Evolutionary conservation across 441 rosid genomes (phyloP).

Genomic region (Jatropha multifida): DNA sequence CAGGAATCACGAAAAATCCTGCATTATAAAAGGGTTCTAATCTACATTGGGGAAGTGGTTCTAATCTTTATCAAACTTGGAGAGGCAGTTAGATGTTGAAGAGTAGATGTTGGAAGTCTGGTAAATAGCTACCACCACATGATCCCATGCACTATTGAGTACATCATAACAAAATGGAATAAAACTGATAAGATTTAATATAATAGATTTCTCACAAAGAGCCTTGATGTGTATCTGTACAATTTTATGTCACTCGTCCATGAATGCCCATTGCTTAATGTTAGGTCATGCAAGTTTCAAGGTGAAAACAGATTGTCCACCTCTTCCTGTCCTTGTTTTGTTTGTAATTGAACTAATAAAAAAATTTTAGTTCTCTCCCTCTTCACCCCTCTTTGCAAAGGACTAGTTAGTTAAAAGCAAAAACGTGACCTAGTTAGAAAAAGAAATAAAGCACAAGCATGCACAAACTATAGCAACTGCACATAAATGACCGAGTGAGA

Average conservation of each 20-base stretch:
- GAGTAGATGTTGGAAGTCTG: conserved; percentile 45
- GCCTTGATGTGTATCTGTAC: conserved; percentile 13
- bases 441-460: not conserved
- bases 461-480: conserved; percentile 1
- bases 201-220: not conserved
- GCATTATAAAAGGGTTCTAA: conserved; percentile 17
- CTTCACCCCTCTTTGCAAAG: not conserved
- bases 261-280: conserved; percentile 26
- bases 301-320: not conserved
- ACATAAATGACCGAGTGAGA: not conserved
- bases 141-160: conserved; percentile 19
- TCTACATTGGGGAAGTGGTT: not conserved
- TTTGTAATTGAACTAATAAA: conserved; percentile 25
- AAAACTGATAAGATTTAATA: conserved; percentile 17
- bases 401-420: not conserved
- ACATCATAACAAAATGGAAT: conserved; percentile 8
- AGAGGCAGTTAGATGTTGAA: conserved; percentile 58
- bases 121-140: conserved; percentile 30
- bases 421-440: not conserved
- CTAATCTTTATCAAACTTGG: conserved; percentile 24
- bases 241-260: conserved; percentile 24
- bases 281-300: conserved; percentile 23
- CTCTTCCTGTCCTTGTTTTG: conserved; percentile 27
- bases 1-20: conserved; percentile 13
- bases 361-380: conserved; percentile 6